A percentile compares a stretch with the other conserved stretches of the same genome.
Conservation (phyloP, 495 filamentous ascomycete genomes). For the Penicillium chermesinum region DNA sequence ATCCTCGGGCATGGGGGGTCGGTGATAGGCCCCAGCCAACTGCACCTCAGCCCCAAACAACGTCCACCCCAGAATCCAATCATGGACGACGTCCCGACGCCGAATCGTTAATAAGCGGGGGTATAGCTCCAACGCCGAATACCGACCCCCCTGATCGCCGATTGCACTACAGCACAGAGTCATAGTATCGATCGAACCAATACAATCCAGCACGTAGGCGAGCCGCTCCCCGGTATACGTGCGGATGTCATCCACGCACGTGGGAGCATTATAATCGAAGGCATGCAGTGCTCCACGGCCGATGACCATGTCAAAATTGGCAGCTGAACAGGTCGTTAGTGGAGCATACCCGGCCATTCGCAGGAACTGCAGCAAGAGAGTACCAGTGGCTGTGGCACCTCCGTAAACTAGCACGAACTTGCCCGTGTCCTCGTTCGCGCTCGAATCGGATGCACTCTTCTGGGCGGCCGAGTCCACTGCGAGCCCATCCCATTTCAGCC, state of each 20-base stretch:
- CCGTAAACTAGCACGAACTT: conserved; percentile 58
- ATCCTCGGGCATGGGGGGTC: too few species aligned
- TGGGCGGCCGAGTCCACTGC: too few species aligned
- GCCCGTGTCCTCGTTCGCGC: conserved; percentile 12
- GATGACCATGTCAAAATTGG: conserved; percentile 32
- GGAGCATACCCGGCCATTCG: conserved; percentile 37
- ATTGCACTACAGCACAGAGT: background rate
- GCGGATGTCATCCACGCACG: conserved; percentile 27
- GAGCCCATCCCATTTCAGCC: too few species aligned
- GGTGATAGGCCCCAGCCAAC: too few species aligned
- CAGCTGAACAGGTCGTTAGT: conserved; percentile 39
- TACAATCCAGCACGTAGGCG: conserved; percentile 23
- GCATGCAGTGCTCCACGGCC: conserved; percentile 33
- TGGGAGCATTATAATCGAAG: conserved; percentile 37
- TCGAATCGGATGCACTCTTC: conserved; percentile 19
- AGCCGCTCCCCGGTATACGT: conserved; percentile 36
- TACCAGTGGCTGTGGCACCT: conserved; percentile 48
- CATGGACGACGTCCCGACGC: background rate
- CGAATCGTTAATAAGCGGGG: too few species aligned
- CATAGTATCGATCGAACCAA: background rate
- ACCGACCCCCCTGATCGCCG: background rate
- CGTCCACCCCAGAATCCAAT: background rate
- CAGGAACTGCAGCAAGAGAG: conserved; percentile 54
- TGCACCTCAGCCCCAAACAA: too few species aligned
- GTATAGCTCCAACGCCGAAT: background rate